These are phyloP conservation scores for Xerocomellus dryophilus DNA, from an alignment of 768 basidiomycete genomes.

Conservation along the genomic window DNA sequence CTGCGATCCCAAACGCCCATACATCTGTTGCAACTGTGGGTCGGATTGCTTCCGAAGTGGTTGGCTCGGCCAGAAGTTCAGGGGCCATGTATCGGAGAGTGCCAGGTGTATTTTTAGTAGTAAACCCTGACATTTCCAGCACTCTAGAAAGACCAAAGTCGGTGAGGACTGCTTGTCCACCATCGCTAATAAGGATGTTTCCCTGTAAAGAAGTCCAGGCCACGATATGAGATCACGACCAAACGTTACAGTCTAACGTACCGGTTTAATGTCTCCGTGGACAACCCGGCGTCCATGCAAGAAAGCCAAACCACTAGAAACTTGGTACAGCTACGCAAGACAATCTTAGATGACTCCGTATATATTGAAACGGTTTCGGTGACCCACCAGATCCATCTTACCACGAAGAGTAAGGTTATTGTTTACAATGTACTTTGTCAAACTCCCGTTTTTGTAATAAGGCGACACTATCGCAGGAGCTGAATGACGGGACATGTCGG, in stretches of 20 bases:
- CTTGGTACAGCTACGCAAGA: constrained; percentile 17
- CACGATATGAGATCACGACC: not conserved
- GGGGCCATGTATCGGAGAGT: constrained; percentile 41
- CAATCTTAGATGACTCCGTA: not conserved
- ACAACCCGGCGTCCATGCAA: constrained; percentile 25
- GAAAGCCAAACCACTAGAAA: constrained; percentile 23
- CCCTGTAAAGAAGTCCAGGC: constrained; percentile 21
- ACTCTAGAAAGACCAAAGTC: constrained; percentile 42
- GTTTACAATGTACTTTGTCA: constrained; percentile 16
- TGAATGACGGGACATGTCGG: constrained; percentile 15
- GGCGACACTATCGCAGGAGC: constrained; percentile 27
- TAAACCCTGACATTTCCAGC: constrained; percentile 36
- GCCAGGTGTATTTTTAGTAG: constrained; percentile 34
- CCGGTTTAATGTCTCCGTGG: constrained; percentile 41
- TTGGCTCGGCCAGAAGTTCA: constrained; percentile 29
- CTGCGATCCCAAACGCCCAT: constrained; percentile 39
- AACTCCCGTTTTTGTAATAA: constrained; percentile 24
- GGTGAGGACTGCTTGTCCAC: constrained; percentile 30
- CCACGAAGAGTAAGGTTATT: constrained; percentile 3
- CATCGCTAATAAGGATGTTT: constrained; percentile 37
- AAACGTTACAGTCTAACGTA: constrained; percentile 11
- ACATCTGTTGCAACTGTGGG: constrained; percentile 31
- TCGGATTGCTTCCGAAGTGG: constrained; percentile 13
- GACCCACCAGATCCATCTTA: constrained; percentile 25
- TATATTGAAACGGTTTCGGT: not conserved